Base-by-base conservation (phyloP, 2,329 filamentous ascomycete species). In the Pseudocercospora fijiensis region DNA sequence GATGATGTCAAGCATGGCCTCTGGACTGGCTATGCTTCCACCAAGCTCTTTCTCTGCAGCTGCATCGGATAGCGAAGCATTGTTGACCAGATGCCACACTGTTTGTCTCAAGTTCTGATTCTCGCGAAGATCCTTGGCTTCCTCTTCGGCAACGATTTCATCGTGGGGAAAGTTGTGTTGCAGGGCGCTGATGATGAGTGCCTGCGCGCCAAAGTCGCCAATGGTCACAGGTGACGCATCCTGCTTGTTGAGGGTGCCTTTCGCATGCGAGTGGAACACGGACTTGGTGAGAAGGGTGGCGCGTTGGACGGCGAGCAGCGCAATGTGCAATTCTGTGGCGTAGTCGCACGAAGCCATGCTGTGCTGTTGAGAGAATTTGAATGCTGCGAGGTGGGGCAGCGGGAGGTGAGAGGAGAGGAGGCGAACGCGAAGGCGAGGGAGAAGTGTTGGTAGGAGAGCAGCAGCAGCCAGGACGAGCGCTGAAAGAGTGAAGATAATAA, bases 201-300 rank as follows among this genome's bases (percentile, higher is more conserved):
- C 93, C 82, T 99, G 95, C 41, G 95, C 96, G 74, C 95, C 95
- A 78, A 96, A 98, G 81, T 99, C 95, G 77, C 94, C 95, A 72
- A 98, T 95, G 18, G 95, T 99, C 73, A 99, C 95, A 69, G 95
- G 95, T 9, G 93, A 96, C 76, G 91, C 92, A 83, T 99, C 95
- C 78, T 91, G 89, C 82, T 99, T 99, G 77, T 89, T 90, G 58
- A 96, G 84, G 52, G 95, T 97, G 71, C 94, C 94, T 81, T 98
- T 98, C 72, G 92, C 90, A 79, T 94, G 95, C 72, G 94, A 90
- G 80, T 92, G 83, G 82, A 90, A 91, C 75, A 92, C 90, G 66
- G 85, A 85, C 78, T 91, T 90, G 58, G 90, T 92, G 63, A 92
- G 84, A 68, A 92, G 82, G 22, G 86, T 82, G 26, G 90, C 93